Evolutionary conservation across 352 stramenopile genomes (phyloP).

Genomic region (Globisporangium mamillatum): DNA sequence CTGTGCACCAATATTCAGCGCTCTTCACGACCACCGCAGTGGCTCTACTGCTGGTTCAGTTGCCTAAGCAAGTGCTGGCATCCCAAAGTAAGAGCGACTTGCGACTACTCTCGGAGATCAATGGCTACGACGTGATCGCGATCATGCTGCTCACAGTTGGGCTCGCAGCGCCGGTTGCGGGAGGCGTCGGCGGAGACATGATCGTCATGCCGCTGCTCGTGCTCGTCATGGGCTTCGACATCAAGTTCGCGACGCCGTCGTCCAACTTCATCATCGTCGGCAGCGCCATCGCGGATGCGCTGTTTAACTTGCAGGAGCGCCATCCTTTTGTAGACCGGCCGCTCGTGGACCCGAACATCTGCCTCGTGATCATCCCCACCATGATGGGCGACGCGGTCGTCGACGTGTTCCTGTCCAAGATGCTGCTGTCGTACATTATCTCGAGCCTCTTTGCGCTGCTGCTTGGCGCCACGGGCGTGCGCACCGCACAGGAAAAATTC

Average conservation of each 20-base stretch:
- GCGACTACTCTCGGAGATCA: slow-evolving; percentile 34
- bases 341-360: slow-evolving; percentile 60
- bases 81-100: slow-evolving; percentile 16
- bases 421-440: slow-evolving; percentile 55
- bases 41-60: neutral
- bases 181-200: slow-evolving; percentile 41
- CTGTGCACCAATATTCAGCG: neutral
- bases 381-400: slow-evolving; percentile 57
- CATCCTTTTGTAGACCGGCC: slow-evolving; percentile 47
- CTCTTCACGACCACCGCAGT: neutral
- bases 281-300: slow-evolving; percentile 51
- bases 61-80: neutral
- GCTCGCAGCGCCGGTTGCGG: slow-evolving; percentile 36
- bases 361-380: slow-evolving; percentile 53
- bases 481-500: slow-evolving; percentile 27
- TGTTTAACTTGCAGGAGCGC: slow-evolving; percentile 58
- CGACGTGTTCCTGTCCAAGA: slow-evolving; percentile 52
- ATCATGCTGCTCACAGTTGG: slow-evolving; percentile 48
- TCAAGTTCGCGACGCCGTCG: slow-evolving; percentile 55
- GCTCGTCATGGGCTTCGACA: slow-evolving; percentile 62
- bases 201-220: slow-evolving; percentile 62
- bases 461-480: slow-evolving; percentile 26
- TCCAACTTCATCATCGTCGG: slow-evolving; percentile 65
- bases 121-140: slow-evolving; percentile 37
- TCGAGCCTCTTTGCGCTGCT: slow-evolving; percentile 52